Conservation (phyloP, 257 asterid genomes). For the Penstemon eatonii region DNA sequence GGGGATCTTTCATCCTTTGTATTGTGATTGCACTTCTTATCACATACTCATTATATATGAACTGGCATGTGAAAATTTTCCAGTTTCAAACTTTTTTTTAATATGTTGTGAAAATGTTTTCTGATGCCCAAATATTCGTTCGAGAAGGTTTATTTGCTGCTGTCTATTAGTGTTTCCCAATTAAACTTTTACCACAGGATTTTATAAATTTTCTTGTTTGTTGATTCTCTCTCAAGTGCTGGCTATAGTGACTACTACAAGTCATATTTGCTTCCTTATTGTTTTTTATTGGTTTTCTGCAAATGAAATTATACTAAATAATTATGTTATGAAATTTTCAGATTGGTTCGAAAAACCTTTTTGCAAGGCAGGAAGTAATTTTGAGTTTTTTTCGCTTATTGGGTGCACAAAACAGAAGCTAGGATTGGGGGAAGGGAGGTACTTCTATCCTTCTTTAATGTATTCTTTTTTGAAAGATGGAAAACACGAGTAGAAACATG, state of each 20-base stretch:
- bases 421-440: background rate
- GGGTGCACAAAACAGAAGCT: background rate
- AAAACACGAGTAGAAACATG: constrained; percentile 29
- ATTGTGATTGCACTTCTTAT: background rate
- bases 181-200: background rate
- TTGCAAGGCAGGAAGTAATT: background rate
- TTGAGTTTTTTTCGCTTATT: background rate
- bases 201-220: background rate
- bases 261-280: background rate
- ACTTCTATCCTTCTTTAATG: constrained; percentile 29
- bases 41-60: background rate
- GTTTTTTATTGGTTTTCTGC: background rate
- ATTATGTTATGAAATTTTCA: constrained; percentile 20
- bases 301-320: constrained; percentile 1
- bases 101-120: background rate
- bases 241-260: background rate
- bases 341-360: constrained; percentile 23
- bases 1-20: background rate
- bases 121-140: background rate
- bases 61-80: background rate
- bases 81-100: background rate
- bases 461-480: constrained; percentile 46
- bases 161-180: background rate
- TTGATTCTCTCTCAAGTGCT: background rate
- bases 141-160: background rate